Conservation (phyloP, 2,329 filamentous ascomycete genomes). For the Talaromyces marneffei region DNA sequence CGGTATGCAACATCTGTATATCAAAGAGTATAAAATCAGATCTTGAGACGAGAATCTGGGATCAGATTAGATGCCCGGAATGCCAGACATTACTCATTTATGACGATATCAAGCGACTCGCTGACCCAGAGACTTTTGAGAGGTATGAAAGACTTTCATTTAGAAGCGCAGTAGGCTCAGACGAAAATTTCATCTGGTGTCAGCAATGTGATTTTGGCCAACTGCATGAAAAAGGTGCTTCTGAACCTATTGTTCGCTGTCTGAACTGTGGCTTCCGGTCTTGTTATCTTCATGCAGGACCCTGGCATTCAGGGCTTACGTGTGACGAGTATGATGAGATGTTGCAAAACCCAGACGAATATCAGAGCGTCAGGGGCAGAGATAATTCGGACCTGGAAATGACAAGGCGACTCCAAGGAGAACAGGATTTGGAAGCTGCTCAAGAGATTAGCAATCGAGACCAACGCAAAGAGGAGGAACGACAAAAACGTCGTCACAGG, state of each 20-base stretch:
- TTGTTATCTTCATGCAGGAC: neutral
- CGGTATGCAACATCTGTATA: neutral
- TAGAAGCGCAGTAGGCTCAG: neutral
- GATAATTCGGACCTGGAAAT: neutral
- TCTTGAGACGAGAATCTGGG: neutral
- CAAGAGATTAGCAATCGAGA: neutral
- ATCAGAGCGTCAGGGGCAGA: neutral
- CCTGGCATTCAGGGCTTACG: neutral
- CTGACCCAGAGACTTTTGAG: neutral
- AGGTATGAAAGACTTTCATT: neutral
- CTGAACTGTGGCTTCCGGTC: neutral
- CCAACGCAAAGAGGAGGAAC: neutral
- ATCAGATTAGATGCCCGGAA: neutral
- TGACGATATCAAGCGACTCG: neutral
- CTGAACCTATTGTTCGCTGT: neutral
- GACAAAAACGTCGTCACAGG: neutral
- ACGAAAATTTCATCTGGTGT: neutral
- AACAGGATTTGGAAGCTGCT: neutral
- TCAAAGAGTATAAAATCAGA: neutral
- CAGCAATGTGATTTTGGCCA: neutral
- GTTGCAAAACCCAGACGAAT: neutral
- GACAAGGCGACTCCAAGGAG: neutral
- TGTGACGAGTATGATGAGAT: neutral
- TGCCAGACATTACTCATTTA: neutral
- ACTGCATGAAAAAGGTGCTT: neutral